Evolutionary conservation across 306 rosid species (phyloP), one percentile per base, ranked within the genome.

Genomic region (Potentilla sterilis): DNA sequence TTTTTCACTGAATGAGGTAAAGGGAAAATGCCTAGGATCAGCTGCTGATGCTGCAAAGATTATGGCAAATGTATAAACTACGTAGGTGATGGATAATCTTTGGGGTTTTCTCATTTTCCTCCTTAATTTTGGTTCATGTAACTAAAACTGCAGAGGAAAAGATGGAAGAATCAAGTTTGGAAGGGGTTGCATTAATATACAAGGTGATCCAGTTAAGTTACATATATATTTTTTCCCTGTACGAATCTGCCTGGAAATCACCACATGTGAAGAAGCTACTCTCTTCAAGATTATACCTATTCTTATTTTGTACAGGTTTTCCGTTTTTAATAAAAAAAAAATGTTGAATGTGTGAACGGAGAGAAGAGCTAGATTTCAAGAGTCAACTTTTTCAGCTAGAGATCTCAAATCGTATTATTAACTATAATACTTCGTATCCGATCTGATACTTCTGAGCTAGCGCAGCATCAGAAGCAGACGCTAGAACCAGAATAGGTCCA

Each of bases 21-120:
- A 83, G 1, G 78, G 2, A 64, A 86, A 78, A 10, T 11, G 1
- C 19, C 54, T 73, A 1, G 74, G 55, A 34, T 67, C 52, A 14
- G 59, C 11, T 0, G 41, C 5, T 15, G 9, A 7, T 41, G 67
- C 22, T 21, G 74, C 65, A 0, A 57, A 16, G 40, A 73, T 34
- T 22, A 44, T n/a, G 49, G 66, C 11, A 6, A 19, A 66, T 63
- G 63, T 38, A 16, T 51, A 7, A 16, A 61, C 11, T 0, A 61
- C 4, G 41, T 72, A 12, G 54, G 13, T 35, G 52, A 81, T 58
- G 16, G 19, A 18, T 5, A 15, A 19, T 75, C 24, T 57, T 11
- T 38, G 49, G 9, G 51, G 19, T 8, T 24, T 12, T 4, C 8
- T 43, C 75, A 69, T 77, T 43, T 72, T 52, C 2, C 75, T 38